A percentile compares a stretch with the other conserved stretches of the same genome.
Evolutionary conservation across 163 green algal genomes (phyloP).

Genomic region (Scenedesmus sp.): DNA sequence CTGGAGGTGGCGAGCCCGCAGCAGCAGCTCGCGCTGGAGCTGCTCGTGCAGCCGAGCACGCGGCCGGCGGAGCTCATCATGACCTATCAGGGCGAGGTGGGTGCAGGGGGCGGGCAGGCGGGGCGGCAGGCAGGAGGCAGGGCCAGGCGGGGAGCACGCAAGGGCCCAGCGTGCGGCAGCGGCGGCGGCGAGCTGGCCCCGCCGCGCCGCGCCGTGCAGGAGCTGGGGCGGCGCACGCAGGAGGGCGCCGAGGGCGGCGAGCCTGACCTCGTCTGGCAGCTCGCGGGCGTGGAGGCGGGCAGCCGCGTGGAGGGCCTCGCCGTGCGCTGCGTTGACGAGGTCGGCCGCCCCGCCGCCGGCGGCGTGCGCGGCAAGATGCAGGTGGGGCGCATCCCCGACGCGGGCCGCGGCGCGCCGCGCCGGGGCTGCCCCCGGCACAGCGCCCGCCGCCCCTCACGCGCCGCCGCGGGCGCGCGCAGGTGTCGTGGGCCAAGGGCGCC

Average conservation of each 20-base stretch:
- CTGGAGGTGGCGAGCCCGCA: conserved; percentile 12
- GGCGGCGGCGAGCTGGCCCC: too few species aligned
- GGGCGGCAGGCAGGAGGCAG: neutral
- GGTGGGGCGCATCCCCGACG: neutral
- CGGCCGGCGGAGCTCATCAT: conserved; percentile 52
- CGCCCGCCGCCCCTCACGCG: neutral
- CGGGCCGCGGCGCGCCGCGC: too few species aligned
- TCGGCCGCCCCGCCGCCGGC: conserved; percentile 46
- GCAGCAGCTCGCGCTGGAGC: conserved; percentile 30
- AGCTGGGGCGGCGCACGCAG: neutral
- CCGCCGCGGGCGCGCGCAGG: conserved; percentile 15
- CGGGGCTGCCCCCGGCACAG: too few species aligned
- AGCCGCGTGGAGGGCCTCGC: conserved; percentile 48
- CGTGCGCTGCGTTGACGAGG: conserved; percentile 62
- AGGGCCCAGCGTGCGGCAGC: too few species aligned
- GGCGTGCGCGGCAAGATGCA: conserved; percentile 60
- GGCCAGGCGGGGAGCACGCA: too few species aligned
- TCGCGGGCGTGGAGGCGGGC: conserved; percentile 53
- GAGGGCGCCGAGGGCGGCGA: conserved; percentile 21
- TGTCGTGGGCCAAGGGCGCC: conserved; percentile 68
- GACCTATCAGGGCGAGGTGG: conserved; percentile 48
- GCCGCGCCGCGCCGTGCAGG: too few species aligned
- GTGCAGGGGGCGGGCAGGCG: neutral
- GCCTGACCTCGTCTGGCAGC: conserved; percentile 20
- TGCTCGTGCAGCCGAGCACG: conserved; percentile 57